Evolutionary conservation across 805 yeast species (phyloP), one percentile per base, ranked within the genome.

Genomic region (Wickerhamiella kurtzmanii): DNA sequence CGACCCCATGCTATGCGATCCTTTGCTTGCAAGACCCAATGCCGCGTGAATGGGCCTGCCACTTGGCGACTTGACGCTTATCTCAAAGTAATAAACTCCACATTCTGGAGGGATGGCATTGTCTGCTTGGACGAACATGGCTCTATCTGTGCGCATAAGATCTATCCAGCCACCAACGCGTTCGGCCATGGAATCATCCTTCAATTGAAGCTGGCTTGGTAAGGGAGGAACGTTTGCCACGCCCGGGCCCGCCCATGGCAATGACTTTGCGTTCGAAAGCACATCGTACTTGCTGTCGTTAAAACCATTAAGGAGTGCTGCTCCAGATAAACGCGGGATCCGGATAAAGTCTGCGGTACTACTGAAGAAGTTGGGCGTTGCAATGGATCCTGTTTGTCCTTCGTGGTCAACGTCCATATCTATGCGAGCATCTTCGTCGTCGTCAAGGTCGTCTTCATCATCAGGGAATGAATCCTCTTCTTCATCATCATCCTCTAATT

Each of bases 401-500:
- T 36, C 45, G 40, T 43, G 28, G 15, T 21, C 46, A 15, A 13
- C 22, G 20, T 8, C 41, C 17, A 4, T 19, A 35, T 22, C 43
- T 6, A 18, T 5, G 2, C 36, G 35, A 19, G 11, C 25, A 16
- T 17, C 32, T n/a, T 21, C 28, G 21, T 5, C 46, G 20, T 44
- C 43, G 19, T 38, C 39, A 5, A 2, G 21, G 32, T 19, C 44
- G 15, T 39, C 39, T n/a, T 25, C 39, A 18, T 39, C 39, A 5
- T 44, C 39, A 35, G 4, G 39, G 2, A 37, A 16, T 41, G 22
- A 13, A 3, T 18, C 35, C 20, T 25, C 47, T 4, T 22, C 47
- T 6, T 28, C 44, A 4, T 18, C 44, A 13, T 37, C 46, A 2
- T 11, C 40, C 22, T 44, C 43, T 9, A 17, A 22, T 8, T 38